These are phyloP conservation scores for Drosera spatulata DNA, from an alignment of 179 eudicot species.

Conservation along the genomic window DNA sequence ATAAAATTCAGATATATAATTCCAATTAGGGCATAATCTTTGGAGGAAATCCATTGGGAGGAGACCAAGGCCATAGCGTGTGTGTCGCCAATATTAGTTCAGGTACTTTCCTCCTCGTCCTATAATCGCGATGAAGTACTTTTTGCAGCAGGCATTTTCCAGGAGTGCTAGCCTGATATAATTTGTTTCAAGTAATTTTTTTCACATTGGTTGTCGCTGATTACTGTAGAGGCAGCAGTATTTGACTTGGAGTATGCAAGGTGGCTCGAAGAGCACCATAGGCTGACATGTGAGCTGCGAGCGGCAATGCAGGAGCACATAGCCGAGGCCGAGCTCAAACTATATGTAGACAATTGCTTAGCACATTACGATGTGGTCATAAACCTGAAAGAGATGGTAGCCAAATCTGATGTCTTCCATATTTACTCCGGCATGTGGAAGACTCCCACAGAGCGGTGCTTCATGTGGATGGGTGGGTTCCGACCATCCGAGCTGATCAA, in stretches of 20 bases:
- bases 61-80: conserved; percentile 53
- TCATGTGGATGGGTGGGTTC: conserved; percentile 94
- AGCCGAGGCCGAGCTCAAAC: conserved; percentile 67
- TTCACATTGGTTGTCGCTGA: too few species aligned
- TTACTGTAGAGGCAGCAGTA: conserved; percentile 45
- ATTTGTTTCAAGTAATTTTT: too few species aligned
- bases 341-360: conserved; percentile 67
- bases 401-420: conserved; percentile 72
- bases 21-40: conserved; percentile 48
- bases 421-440: conserved; percentile 87
- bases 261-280: conserved; percentile 88
- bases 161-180: too few species aligned
- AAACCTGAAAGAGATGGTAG: conserved; percentile 63
- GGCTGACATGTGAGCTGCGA: conserved; percentile 67
- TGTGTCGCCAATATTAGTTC: conserved; percentile 55
- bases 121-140: too few species aligned
- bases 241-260: conserved; percentile 89
- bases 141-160: too few species aligned
- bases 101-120: conserved; percentile 23
- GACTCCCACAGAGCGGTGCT: conserved; percentile 94
- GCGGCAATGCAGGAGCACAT: conserved; percentile 81
- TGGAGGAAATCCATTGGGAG: conserved; percentile 46
- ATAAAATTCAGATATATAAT: too few species aligned
- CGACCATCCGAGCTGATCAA: conserved; percentile 90
- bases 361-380: conserved; percentile 66